Evolutionary conservation across 306 rosid genomes (phyloP), one percentile per base, ranked within the genome.

Genomic region (Cucurbita pepo): DNA sequence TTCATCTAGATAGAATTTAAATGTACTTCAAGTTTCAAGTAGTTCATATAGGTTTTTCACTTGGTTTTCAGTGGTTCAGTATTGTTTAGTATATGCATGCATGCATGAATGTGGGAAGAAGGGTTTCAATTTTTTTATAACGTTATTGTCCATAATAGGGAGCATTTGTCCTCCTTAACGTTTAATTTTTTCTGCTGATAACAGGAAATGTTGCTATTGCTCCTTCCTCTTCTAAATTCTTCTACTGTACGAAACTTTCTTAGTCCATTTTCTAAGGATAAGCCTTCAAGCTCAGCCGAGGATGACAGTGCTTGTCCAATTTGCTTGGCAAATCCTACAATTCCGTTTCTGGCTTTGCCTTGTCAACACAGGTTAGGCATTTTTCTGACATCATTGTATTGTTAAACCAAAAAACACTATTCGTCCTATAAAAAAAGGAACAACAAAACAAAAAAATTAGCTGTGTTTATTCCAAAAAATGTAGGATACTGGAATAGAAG

Each of bases 221-320:
- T 91, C 60, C 99, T 95, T 83, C 99, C 99, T 77, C 96, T 95
- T 74, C 95, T 95, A 12, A 95, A 91, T 81, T 95, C 99, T 74
- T 85, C 95, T 8, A 89, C 97, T 0, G 73, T 91, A 69, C 89
- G 83, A 85, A 95, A 86, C 84, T 85, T 95, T 56, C 85, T 91
- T 40, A 70, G 86, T 45, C 97, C 97, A 69, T 95, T 95, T 76
- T 88, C 99, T 3, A 91, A 88, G 85, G 95, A 89, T 78, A 89
- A 95, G 82, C 88, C 97, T 40, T 88, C 96, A 60, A 85, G 80
- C 67, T 88, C 92, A 59, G 80, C 74, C 3, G 92, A 86, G 75
- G 91, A 95, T 77, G 92, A 76, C 78, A 73, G 82, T 50, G 30
- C 77, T 61, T 95, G 97, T 79, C 96, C 97, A 48, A 82, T 94